phyloP scores from a whole-genome alignment of 2,329 filamentous ascomycete genomes.

The Cucurbitaria berberidis region DNA sequence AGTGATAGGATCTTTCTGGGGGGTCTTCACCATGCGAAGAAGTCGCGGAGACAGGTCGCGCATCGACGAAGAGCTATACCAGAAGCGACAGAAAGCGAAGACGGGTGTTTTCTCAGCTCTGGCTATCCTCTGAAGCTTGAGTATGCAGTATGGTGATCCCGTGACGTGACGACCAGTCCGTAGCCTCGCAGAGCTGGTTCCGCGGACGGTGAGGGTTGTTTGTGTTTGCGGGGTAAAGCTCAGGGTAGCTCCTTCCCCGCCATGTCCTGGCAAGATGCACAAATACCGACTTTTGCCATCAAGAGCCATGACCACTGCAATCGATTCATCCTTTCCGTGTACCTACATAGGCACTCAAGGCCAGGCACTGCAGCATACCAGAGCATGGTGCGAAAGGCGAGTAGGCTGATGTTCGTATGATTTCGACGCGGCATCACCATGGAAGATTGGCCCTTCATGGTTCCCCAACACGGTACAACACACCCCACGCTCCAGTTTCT shows the following conservation, averaged over 20 bases:
- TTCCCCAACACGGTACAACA: constrained; percentile 42
- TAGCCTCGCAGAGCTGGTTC: constrained; percentile 16
- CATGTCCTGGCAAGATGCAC: constrained; percentile 11
- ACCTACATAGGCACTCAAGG: neutral
- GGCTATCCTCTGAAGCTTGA: neutral
- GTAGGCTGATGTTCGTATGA: constrained; percentile 9
- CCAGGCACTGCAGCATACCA: neutral
- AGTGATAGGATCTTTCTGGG: neutral
- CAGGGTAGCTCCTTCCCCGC: constrained; percentile 21
- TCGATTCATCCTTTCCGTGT: constrained; percentile 18
- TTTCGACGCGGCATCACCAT: constrained; percentile 15
- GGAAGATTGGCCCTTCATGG: constrained; percentile 37
- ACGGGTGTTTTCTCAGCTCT: neutral
- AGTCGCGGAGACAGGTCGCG: neutral
- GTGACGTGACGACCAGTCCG: no score
- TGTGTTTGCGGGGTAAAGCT: constrained; percentile 30
- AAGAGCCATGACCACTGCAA: constrained; percentile 14
- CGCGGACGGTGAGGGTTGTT: no score
- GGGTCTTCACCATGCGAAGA: neutral
- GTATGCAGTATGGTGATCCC: neutral
- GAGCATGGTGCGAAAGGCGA: constrained; percentile 1
- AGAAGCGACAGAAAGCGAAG: neutral
- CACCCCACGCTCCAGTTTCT: neutral
- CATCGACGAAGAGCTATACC: neutral
- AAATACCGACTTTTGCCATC: constrained; percentile 34